Base-by-base conservation (phyloP, 2,329 filamentous ascomycete genomes). In the Camptophora hylomeconis region DNA sequence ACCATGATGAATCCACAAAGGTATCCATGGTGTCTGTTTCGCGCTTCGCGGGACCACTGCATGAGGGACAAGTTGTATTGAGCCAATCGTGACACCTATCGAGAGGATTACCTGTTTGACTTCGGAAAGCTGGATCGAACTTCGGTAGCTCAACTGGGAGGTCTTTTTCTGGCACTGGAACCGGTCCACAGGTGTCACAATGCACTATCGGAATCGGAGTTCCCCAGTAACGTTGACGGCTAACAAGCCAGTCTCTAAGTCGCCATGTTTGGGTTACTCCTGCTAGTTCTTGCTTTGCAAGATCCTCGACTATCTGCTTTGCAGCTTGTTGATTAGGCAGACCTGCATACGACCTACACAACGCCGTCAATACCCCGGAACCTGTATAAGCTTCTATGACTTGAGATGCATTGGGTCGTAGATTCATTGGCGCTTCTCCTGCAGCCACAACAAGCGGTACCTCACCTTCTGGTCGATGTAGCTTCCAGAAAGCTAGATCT, bases 1-100 rank as follows among this genome's bases (percentile, higher is more conserved):
- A 93, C 84, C 84, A 93, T 30, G 83, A 92, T 2, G 83, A 92
- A 55, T 92, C 84, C 36, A 93, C 84, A 55, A 93, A 93, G 0
- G 84, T 93, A 52, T 93, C 84, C 84, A 93, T 92, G 3, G 84
- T 93, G 50, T 93, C 84, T 0, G 84, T 92, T 40, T 93, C 84
- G 39, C 84, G 69, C 49, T 73, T 78, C 5, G 81, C 84, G 14
- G 71, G 56, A 2, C 68, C 64, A 10, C 67, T 58, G 45, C 84
- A 93, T 26, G 45, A 54, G 12, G 84, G 84, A 47, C 84, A 93
- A 3, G 63, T 52, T 0, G 75, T 80, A 43, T 84, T 72, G 24
- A 82, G 63, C 74, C 82, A 93, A 5, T 77, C 71, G 8, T 72
- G 57, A 2, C 75, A 72, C 12, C 69, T 65, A 40, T 80, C 79